These are phyloP conservation scores for Cicer cuneatum DNA, from an alignment of 306 rosid genomes.

Conservation along the genomic window DNA sequence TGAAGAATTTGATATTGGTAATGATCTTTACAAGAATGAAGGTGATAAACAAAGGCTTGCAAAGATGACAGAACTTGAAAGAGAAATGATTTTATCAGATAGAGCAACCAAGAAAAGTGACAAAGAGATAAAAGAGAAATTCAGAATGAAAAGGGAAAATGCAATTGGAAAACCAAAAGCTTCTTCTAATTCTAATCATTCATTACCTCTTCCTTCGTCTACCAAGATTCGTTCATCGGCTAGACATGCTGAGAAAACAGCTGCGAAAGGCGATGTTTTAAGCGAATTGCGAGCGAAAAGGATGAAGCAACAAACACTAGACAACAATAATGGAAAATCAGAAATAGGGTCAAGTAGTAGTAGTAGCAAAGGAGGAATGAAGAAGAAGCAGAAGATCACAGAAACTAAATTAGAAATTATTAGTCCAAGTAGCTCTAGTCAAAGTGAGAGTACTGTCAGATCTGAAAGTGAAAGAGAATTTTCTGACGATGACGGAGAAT, in stretches of 20 bases:
- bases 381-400: conserved; percentile 25
- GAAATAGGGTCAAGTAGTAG: conserved; percentile 31
- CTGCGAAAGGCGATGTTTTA: conserved; percentile 55
- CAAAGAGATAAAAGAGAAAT: conserved; percentile 52
- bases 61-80: conserved; percentile 66
- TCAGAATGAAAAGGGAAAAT: conserved; percentile 54
- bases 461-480: conserved; percentile 59
- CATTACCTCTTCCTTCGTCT: conserved; percentile 47
- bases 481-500: conserved; percentile 47
- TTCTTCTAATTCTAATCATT: not conserved
- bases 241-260: conserved; percentile 58
- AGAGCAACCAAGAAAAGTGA: conserved; percentile 62
- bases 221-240: conserved; percentile 60
- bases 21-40: conserved; percentile 68
- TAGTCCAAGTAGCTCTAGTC: conserved; percentile 55
- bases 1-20: conserved; percentile 65
- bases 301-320: conserved; percentile 55
- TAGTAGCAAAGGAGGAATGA: conserved; percentile 31
- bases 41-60: conserved; percentile 62
- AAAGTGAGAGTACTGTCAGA: conserved; percentile 49
- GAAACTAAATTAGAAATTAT: not conserved
- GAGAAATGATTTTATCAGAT: conserved; percentile 70
- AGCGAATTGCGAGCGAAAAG: conserved; percentile 62
- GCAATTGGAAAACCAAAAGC: conserved; percentile 36
- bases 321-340: conserved; percentile 42